Evolutionary conservation across 2,329 filamentous ascomycete species (phyloP).

Genomic region (Hypoxylon sp.): DNA sequence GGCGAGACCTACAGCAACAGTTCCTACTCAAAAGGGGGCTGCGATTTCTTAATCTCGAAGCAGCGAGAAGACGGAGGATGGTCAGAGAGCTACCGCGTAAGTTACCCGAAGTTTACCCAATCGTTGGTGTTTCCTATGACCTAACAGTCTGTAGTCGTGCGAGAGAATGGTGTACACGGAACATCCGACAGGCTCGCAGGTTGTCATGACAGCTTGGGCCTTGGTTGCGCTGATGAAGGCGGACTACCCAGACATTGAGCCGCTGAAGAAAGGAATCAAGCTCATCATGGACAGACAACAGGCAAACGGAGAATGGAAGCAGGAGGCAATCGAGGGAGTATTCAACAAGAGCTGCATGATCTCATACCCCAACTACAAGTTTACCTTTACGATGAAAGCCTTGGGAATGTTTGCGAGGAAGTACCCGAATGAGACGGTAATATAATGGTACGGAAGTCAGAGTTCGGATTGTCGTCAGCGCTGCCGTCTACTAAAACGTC

Average conservation of each 20-base stretch:
- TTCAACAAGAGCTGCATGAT: slow-evolving; percentile 99
- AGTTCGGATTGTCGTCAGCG: neutral
- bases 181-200: slow-evolving; percentile 78
- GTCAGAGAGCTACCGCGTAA: slow-evolving; percentile 88
- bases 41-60: slow-evolving; percentile 83
- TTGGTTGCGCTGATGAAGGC: slow-evolving; percentile 83
- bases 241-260: slow-evolving; percentile 76
- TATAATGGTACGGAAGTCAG: slow-evolving; percentile 27
- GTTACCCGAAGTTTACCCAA: slow-evolving; percentile 24
- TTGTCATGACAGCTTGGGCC: slow-evolving; percentile 95
- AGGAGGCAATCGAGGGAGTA: slow-evolving; percentile 95
- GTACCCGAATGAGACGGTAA: slow-evolving; percentile 71
- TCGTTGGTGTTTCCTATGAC: neutral
- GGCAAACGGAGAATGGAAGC: slow-evolving; percentile 89
- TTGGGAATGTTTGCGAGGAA: slow-evolving; percentile 84
- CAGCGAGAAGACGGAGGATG: slow-evolving; percentile 92
- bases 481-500: neutral
- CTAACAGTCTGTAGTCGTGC: slow-evolving; percentile 64
- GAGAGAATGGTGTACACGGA: slow-evolving; percentile 79
- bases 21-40: slow-evolving; percentile 73
- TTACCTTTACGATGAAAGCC: slow-evolving; percentile 92
- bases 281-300: slow-evolving; percentile 88
- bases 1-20: slow-evolving; percentile 85
- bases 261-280: slow-evolving; percentile 75
- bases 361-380: slow-evolving; percentile 98